Percentiles rank a stretch among this genome's conserved stretches.
Conservation (phyloP, 1,139 yeast genomes). For the Candida sp. region DNA sequence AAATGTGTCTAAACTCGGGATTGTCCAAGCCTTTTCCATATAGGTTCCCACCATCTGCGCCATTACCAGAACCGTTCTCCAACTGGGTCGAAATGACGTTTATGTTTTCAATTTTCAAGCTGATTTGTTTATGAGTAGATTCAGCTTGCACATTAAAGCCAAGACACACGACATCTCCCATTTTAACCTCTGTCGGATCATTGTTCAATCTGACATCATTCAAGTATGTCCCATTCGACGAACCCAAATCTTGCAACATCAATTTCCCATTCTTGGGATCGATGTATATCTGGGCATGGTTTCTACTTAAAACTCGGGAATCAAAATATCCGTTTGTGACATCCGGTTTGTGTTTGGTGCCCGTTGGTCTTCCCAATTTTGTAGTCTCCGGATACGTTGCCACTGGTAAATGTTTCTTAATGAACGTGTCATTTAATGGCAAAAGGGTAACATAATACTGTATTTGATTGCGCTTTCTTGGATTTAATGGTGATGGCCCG, state of each 20-base stretch:
- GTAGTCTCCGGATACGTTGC: slow-evolving; percentile 86
- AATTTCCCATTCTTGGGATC: slow-evolving; percentile 70
- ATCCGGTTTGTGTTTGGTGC: slow-evolving; percentile 73
- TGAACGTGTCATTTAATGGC: slow-evolving; percentile 84
- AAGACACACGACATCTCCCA: slow-evolving; percentile 82
- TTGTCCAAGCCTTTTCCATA: slow-evolving; percentile 15
- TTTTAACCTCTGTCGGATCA: slow-evolving; percentile 66
- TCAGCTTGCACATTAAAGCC: slow-evolving; percentile 93
- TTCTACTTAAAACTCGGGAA: slow-evolving; percentile 89
- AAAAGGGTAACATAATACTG: slow-evolving; percentile 66
- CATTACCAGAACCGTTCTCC: slow-evolving; percentile 19
- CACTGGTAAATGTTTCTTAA: slow-evolving; percentile 75
- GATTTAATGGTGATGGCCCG: slow-evolving; percentile 16
- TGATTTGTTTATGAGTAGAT: slow-evolving; percentile 82
- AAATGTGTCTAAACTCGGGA: slow-evolving; percentile 45
- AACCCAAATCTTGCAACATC: slow-evolving; percentile 83
- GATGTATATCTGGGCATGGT: slow-evolving; percentile 90
- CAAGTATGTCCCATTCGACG: slow-evolving; percentile 94
- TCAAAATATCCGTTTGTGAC: slow-evolving; percentile 93
- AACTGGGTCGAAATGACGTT: slow-evolving; percentile 50
- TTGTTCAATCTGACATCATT: slow-evolving; percentile 73
- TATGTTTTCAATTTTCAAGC: slow-evolving; percentile 78
- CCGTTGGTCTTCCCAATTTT: slow-evolving; percentile 87
- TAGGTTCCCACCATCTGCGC: slow-evolving; percentile 3
- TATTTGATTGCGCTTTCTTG: slow-evolving; percentile 34